Base-by-base conservation (phyloP, 1,284 basidiomycete species). In the Ceratobasidium sp. region DNA sequence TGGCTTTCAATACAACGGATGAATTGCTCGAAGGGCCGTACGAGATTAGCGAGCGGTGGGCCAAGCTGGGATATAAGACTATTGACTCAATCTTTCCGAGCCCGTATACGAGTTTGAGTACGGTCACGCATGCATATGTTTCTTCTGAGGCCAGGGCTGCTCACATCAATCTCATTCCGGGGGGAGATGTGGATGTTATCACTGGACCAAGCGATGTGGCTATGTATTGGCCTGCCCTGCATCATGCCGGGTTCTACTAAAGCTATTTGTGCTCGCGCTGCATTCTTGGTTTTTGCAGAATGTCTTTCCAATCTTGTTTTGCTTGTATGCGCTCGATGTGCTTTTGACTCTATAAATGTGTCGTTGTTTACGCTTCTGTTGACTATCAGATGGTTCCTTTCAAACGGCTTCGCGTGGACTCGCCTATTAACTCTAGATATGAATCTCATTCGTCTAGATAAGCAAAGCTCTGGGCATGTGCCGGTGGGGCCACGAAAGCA, bases 11-110 rank as follows among this genome's bases (percentile, higher is more conserved):
- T 13, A 23, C 17, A 4, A 23, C 60, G 8, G 71, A 75, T 45
- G 47, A 75, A 31, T 37, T 75, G 33, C 33, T 75, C 11, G 71
- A 75, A 11, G 71, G 71, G 15, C 71, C 71, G 8, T 42, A 53
- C 26, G 31, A 49, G 5, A 65, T 75, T 33, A 33, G 45, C 11
- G 47, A 35, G 13, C 39, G 58, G 35, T 75, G 61, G 71, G 2
- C 31, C 35, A 26, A 37, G 23, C 28, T 65, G 26, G 47, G 37
- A 20, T 64, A 64, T 60, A 15, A n/a, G 28, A 39, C 15, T 0
- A 54, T 75, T 33, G 54, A 69, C 28, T 47, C 47, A 8, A 58
- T 69, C 23, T 2, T 56, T 45, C 53, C 53, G 13, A 56, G 42
- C 10, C 67, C 54, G 5, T 51, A 51, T 7, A 51, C 37, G 37